phyloP scores from a whole-genome alignment of 306 rosid species.

The Acmispon strigosus region DNA sequence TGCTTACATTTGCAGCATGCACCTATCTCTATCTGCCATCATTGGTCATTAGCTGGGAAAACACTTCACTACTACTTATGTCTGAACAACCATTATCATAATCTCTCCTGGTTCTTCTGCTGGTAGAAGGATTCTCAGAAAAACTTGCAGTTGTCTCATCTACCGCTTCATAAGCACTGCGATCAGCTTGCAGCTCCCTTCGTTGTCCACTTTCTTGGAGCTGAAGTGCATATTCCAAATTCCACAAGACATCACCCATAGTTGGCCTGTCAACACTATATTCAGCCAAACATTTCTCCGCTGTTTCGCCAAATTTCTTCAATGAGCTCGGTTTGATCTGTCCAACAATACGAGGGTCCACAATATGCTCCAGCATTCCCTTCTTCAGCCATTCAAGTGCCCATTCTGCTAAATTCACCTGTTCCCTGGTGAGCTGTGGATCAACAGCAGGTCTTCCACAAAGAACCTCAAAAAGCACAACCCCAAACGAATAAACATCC shows the following conservation, averaged over 20 bases:
- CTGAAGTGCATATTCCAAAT: constrained; percentile 90
- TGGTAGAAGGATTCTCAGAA: constrained; percentile 30
- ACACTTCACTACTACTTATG: constrained; percentile 60
- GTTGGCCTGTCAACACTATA: constrained; percentile 94
- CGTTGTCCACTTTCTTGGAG: constrained; percentile 60
- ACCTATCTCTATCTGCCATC: constrained; percentile 67
- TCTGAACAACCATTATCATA: constrained; percentile 41
- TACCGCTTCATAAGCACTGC: constrained; percentile 13
- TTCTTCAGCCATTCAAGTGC: constrained; percentile 80
- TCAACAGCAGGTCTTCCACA: constrained; percentile 96
- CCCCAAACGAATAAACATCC: constrained; percentile 93
- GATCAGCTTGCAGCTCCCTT: constrained; percentile 19
- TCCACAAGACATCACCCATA: constrained; percentile 97
- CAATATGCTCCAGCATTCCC: constrained; percentile 67
- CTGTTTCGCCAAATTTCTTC: constrained; percentile 87
- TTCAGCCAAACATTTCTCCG: constrained; percentile 94
- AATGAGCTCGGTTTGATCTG: constrained; percentile 59
- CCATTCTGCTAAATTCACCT: constrained; percentile 94
- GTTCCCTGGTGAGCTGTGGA: constrained; percentile 73
- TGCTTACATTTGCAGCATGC: constrained; percentile 20
- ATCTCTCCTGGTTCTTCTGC: constrained; percentile 28
- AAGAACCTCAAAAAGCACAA: constrained; percentile 90
- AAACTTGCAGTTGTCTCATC: constrained; percentile 10
- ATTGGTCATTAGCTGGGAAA: constrained; percentile 85
- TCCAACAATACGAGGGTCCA: constrained; percentile 64